Conservation (phyloP, 2,329 filamentous ascomycete genomes). For the Xylaria sp. region DNA sequence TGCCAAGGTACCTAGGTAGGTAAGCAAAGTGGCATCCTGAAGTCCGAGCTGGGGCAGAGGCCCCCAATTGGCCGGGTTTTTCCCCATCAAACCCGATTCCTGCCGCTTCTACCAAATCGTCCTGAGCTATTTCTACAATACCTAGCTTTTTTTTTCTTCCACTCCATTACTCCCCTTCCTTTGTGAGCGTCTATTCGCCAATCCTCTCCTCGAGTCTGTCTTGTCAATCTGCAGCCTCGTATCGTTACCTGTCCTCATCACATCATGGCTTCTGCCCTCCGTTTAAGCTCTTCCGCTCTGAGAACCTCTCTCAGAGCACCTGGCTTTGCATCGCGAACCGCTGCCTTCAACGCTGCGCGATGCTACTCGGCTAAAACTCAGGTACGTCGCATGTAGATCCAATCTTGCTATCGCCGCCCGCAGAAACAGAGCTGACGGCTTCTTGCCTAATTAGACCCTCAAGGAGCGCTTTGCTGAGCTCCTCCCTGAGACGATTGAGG, state of each 20-base stretch:
- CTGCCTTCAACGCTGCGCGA: conserved; percentile 84
- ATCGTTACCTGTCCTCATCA: conserved; percentile 31
- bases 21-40: conserved; percentile 26
- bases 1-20: neutral
- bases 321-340: conserved; percentile 74
- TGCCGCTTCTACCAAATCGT: conserved; percentile 35
- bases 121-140: conserved; percentile 41
- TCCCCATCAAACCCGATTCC: conserved; percentile 37
- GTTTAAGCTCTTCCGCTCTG: conserved; percentile 83
- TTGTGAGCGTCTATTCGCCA: conserved; percentile 32
- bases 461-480: conserved; percentile 99
- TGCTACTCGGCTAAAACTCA: conserved; percentile 92
- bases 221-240: conserved; percentile 25
- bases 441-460: conserved; percentile 72
- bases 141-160: conserved; percentile 35
- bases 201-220: conserved; percentile 20
- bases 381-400: conserved; percentile 62
- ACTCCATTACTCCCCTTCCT: conserved; percentile 24
- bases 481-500: conserved; percentile 95
- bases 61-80: conserved; percentile 36
- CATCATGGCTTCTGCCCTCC: conserved; percentile 85
- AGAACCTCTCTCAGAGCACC: conserved; percentile 78
- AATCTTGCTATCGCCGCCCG: conserved; percentile 33
- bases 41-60: conserved; percentile 28
- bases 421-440: conserved; percentile 40